phyloP scores from a whole-genome alignment of 306 rosid species.

The Castanopsis chinensis region DNA sequence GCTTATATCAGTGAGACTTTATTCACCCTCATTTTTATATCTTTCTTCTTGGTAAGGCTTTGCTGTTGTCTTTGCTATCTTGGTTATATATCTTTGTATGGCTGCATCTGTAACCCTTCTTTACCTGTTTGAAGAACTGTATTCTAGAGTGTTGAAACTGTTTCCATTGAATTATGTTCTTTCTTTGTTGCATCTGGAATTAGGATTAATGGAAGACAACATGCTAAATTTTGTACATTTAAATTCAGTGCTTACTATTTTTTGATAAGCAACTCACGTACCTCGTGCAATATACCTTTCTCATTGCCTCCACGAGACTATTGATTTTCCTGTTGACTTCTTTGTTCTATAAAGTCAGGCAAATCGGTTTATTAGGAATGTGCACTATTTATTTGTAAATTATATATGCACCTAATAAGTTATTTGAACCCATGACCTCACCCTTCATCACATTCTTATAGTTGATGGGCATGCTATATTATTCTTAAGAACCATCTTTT shows the following conservation, averaged over 20 bases:
- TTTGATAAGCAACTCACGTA: neutral
- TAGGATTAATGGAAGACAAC: conserved; percentile 1
- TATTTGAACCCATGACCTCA: too few relatives aligned
- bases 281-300: neutral
- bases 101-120: conserved; percentile 4
- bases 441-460: neutral
- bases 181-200: conserved; percentile 5
- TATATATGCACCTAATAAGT: too few relatives aligned
- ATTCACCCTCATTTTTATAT: conserved; percentile 69
- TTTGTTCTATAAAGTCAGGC: neutral
- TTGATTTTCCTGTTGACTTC: neutral
- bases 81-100: neutral
- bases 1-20: conserved; percentile 91
- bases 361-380: neutral
- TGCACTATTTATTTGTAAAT: neutral
- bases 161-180: neutral
- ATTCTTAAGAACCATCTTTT: neutral
- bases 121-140: neutral
- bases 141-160: neutral
- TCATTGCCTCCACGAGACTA: neutral
- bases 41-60: conserved; percentile 74
- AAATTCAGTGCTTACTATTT: neutral
- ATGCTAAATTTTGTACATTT: neutral
- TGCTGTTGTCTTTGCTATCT: neutral
- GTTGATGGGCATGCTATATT: neutral